Evolutionary conservation across 164 flowering plant species (phyloP).

Genomic region (Paratinospora sagittata): DNA sequence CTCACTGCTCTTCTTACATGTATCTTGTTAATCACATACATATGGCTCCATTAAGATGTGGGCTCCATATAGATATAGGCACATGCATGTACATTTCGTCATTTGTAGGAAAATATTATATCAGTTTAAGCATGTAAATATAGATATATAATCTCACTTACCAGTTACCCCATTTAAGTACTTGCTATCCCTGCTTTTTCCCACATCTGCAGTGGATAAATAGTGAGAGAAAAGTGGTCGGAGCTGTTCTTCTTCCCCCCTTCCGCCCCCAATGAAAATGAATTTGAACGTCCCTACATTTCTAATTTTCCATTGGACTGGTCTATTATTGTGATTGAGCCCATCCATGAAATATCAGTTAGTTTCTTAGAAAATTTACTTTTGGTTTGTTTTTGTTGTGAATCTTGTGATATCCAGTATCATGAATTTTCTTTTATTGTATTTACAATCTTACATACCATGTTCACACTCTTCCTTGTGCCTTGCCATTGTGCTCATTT

Average conservation of each 20-base stretch:
- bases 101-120: no score
- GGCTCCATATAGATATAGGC: no score
- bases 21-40: neutral
- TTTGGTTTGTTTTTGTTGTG: neutral
- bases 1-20: neutral
- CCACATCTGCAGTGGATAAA: neutral
- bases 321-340: neutral
- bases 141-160: no score
- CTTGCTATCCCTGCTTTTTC: neutral
- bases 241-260: no score
- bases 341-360: neutral
- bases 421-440: neutral
- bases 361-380: neutral
- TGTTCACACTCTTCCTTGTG: neutral
- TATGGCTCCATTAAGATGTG: no score
- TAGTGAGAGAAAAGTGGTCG: no score
- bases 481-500: neutral
- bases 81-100: no score
- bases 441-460: neutral
- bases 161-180: no score
- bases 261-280: no score
- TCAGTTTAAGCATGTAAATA: no score
- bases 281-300: neutral
- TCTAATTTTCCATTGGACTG: neutral
- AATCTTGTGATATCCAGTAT: slow-evolving; percentile 2